Percentiles rank a stretch among this genome's conserved stretches.
These are phyloP conservation scores for Priceomyces melissophilus DNA, from an alignment of 805 yeast species.

Conservation along the genomic window DNA sequence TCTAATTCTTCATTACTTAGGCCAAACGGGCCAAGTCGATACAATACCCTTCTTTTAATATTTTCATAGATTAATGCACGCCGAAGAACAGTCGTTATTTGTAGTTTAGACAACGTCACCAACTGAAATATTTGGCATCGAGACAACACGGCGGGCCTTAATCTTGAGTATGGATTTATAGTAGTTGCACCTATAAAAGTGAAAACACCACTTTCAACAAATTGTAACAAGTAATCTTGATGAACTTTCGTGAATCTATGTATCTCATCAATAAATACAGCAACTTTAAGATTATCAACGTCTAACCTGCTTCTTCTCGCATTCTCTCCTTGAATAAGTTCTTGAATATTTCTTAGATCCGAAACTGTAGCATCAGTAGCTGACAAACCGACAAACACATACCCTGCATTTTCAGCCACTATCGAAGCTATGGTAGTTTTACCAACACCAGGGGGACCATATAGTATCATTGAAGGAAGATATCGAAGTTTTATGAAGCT, in stretches of 20 bases:
- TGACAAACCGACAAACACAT: constrained; percentile 73
- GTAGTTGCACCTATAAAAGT: constrained; percentile 95
- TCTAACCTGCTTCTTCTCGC: constrained; percentile 44
- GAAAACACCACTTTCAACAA: constrained; percentile 79
- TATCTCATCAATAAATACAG: constrained; percentile 87
- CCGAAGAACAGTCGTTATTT: constrained; percentile 50
- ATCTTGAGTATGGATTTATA: constrained; percentile 80
- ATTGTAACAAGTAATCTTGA: constrained; percentile 83
- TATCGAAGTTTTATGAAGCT: constrained; percentile 62
- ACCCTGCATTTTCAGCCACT: constrained; percentile 51
- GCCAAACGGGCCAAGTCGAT: constrained; percentile 10
- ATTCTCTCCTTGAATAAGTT: constrained; percentile 43
- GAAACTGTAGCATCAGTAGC: constrained; percentile 72
- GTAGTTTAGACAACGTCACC: constrained; percentile 46
- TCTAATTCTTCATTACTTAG: constrained; percentile 13
- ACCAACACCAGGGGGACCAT: constrained; percentile 98
- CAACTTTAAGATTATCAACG: constrained; percentile 19
- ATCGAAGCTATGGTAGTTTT: constrained; percentile 81
- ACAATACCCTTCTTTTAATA: constrained; percentile 15
- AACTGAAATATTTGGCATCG: constrained; percentile 80
- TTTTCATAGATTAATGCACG: constrained; percentile 51
- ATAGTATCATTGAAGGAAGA: constrained; percentile 80
- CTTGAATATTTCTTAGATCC: constrained; percentile 63
- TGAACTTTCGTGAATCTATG: constrained; percentile 84
- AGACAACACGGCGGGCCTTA: constrained; percentile 78